Evolutionary conservation across 441 rosid species (phyloP), one percentile per base, ranked within the genome.

Genomic region (Adansonia rubrostipa): DNA sequence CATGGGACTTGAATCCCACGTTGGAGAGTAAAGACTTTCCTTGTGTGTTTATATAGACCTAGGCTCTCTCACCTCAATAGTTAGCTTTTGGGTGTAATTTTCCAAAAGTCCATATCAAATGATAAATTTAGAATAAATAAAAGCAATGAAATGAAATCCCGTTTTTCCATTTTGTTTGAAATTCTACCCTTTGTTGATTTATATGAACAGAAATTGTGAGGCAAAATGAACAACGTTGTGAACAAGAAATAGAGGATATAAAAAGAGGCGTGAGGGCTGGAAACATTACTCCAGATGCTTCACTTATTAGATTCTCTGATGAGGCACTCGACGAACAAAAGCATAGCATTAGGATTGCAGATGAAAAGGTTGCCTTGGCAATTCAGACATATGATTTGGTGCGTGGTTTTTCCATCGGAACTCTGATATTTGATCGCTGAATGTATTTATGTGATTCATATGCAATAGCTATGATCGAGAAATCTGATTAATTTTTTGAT

Each of bases 331-430:
- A 96, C 54, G 98, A 96, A 83, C 99, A 96, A 86, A 93, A 91
- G 82, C 99, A 96, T 87, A 87, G 96, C 77, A 81, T 94, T 79
- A 86, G 99, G 78, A 93, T 96, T 82, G 99, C 98, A 1, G 98
- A 96, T 83, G 99, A 96, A 87, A 96, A 96, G 83, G 93, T 96
- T 63, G 88, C 97, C 1, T 83, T 94, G 87, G 98, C 98, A 84
- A 82, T 86, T 73, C 99, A 96, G 72, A 95, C 96, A 3, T 96
- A 96, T 88, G 99, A 94, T 89, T 84, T 96, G 93, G 99, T 96
- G 88, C 36, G 77, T 68, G 11, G 54, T 67, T 51, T 62, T 20
- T 40, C 42, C 3, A 9, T 63, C 33, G n/a, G 44, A 33, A 65
- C 51, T 51, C 13, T 19, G 3, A 19, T 51, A 2, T 51, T 64